These are phyloP conservation scores for Candida mesenterica DNA, from an alignment of 1,139 yeast genomes.

Conservation along the genomic window DNA sequence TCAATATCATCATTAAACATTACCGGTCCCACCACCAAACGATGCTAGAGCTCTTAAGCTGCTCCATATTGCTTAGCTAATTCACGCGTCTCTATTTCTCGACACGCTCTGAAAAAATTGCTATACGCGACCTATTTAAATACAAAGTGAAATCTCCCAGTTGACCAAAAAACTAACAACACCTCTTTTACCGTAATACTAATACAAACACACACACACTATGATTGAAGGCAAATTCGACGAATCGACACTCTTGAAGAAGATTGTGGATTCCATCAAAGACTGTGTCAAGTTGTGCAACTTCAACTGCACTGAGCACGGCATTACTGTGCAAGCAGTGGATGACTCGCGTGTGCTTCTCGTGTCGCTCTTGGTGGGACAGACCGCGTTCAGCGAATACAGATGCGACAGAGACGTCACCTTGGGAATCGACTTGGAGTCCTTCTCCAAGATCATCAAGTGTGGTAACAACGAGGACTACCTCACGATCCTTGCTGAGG, in stretches of 20 bases:
- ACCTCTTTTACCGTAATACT: background rate
- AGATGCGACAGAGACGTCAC: conserved; percentile 95
- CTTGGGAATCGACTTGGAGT: conserved; percentile 85
- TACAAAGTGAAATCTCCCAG: background rate
- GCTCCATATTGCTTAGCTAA: no score
- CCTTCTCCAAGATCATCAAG: conserved; percentile 81
- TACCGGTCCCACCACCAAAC: no score
- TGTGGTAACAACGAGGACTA: conserved; percentile 91
- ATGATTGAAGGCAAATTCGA: conserved; percentile 98
- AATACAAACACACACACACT: conserved; percentile 6
- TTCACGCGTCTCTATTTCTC: no score
- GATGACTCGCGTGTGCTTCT: conserved; percentile 95
- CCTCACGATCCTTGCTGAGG: conserved; percentile 88
- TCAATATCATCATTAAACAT: no score
- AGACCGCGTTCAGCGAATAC: conserved; percentile 87
- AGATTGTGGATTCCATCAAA: conserved; percentile 87
- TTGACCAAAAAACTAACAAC: background rate
- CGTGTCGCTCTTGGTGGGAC: conserved; percentile 84
- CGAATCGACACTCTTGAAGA: conserved; percentile 88
- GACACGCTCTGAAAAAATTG: no score
- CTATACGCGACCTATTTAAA: background rate
- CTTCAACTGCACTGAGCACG: conserved; percentile 93
- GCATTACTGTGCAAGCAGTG: conserved; percentile 95
- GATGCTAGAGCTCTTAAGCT: no score
- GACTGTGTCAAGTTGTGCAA: conserved; percentile 94